Evolutionary conservation across 306 rosid genomes (phyloP).

Genomic region (Ormosia emarginata): DNA sequence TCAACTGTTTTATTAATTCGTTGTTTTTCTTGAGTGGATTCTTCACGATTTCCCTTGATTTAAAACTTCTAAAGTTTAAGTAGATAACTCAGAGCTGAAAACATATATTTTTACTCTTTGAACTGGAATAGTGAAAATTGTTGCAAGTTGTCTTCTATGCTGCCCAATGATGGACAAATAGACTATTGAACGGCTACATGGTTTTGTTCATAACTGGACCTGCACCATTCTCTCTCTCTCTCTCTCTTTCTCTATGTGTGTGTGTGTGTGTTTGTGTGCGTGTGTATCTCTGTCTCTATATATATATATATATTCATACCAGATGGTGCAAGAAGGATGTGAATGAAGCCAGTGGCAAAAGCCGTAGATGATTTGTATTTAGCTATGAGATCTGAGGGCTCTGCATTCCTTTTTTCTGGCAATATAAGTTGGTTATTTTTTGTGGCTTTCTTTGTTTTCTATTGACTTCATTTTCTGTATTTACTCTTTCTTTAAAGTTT

Average conservation of each 20-base stretch:
- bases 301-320: not conserved
- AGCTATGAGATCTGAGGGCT: slow-evolving; percentile 39
- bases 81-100: not conserved
- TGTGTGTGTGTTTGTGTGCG: not conserved
- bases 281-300: not conserved
- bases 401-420: not conserved
- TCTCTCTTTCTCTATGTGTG: not conserved
- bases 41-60: not conserved
- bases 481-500: no score
- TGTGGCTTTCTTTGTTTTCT: no score
- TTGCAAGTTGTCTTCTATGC: not conserved
- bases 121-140: not conserved
- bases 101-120: not conserved
- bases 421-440: not conserved
- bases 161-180: slow-evolving; percentile 33
- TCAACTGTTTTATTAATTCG: not conserved
- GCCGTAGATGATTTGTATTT: slow-evolving; percentile 11
- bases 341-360: slow-evolving; percentile 5
- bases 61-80: not conserved
- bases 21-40: not conserved
- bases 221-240: slow-evolving; percentile 14
- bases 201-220: slow-evolving; percentile 22
- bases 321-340: slow-evolving; percentile 31
- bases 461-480: no score
- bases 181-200: not conserved